These are phyloP conservation scores for Aspergillus wentii DNA, from an alignment of 495 filamentous ascomycete species.

Conservation along the genomic window DNA sequence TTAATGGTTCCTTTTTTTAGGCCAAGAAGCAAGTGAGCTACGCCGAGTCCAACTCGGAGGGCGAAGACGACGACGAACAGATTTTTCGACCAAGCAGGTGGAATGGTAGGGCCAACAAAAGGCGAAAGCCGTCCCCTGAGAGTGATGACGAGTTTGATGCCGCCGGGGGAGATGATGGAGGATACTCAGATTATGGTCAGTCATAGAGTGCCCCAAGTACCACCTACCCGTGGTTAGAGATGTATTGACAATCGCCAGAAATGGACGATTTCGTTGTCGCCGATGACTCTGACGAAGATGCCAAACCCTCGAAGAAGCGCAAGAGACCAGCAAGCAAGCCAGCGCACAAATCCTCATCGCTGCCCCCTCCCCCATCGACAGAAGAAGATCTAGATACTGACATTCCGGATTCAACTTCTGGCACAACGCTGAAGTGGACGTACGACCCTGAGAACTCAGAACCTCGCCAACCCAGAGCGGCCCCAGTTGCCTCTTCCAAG, in stretches of 20 bases:
- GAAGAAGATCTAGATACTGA: constrained; percentile 49
- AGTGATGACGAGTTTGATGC: constrained; percentile 68
- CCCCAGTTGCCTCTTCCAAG: constrained; percentile 28
- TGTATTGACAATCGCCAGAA: constrained; percentile 41
- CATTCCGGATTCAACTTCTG: constrained; percentile 50
- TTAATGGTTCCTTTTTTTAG: constrained; percentile 20
- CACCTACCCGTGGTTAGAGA: background rate
- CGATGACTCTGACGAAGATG: constrained; percentile 79
- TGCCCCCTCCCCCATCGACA: constrained; percentile 40
- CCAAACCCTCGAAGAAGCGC: constrained; percentile 60
- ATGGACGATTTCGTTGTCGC: constrained; percentile 81
- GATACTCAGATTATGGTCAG: constrained; percentile 57
- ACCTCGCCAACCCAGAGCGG: constrained; percentile 49
- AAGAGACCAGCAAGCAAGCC: constrained; percentile 54
- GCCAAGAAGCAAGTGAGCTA: constrained; percentile 44
- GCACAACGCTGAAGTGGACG: constrained; percentile 79
- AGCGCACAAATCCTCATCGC: constrained; percentile 51
- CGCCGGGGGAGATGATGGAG: constrained; percentile 46
- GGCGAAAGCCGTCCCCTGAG: constrained; percentile 46
- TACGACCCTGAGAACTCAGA: constrained; percentile 75
- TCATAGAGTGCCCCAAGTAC: constrained; percentile 23
- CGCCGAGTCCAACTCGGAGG: constrained; percentile 46
- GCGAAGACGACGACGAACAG: constrained; percentile 51
- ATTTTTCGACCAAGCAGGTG: constrained; percentile 41
- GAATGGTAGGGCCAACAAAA: constrained; percentile 38